Evolutionary conservation across 2,329 filamentous ascomycete genomes (phyloP).

Genomic region (Epichloe baconii): DNA sequence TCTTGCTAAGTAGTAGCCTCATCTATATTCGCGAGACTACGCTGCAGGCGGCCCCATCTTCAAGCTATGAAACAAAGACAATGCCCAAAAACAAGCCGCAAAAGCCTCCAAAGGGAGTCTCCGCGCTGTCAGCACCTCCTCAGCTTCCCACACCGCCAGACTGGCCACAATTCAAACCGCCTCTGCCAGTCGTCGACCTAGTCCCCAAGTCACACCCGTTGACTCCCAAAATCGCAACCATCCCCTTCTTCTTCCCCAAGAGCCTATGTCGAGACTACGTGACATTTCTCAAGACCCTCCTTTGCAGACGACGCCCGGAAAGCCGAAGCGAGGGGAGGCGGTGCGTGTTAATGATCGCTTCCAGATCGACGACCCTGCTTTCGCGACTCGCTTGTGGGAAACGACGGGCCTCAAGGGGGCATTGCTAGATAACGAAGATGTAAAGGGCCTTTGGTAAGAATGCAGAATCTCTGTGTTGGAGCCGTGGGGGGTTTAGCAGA

Average conservation of each 20-base stretch:
- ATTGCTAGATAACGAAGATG: slow-evolving; percentile 27
- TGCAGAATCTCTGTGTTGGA: slow-evolving; percentile 2
- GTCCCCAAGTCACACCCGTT: slow-evolving; percentile 37
- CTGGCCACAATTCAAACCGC: slow-evolving; percentile 62
- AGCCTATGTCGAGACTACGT: slow-evolving; percentile 66
- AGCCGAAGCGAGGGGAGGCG: slow-evolving; percentile 68
- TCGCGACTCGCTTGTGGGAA: slow-evolving; percentile 65
- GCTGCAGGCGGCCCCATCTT: too few species aligned
- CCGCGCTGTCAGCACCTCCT: slow-evolving; percentile 5
- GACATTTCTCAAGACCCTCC: slow-evolving; percentile 55
- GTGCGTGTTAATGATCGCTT: slow-evolving; percentile 82
- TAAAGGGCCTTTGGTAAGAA: slow-evolving; percentile 32
- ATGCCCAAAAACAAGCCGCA: slow-evolving; percentile 23
- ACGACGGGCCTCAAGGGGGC: slow-evolving; percentile 60
- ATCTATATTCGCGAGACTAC: too few species aligned
- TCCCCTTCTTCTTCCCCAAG: slow-evolving; percentile 62
- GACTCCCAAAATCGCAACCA: slow-evolving; percentile 53
- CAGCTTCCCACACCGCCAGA: slow-evolving; percentile 24
- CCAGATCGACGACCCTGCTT: slow-evolving; percentile 62
- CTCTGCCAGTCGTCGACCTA: slow-evolving; percentile 53
- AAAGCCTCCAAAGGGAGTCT: slow-evolving; percentile 12
- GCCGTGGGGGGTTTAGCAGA: too few species aligned
- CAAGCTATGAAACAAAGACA: not conserved
- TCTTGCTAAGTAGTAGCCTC: too few species aligned
- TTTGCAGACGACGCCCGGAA: slow-evolving; percentile 63